Conservation (phyloP, 306 rosid species). For the Cucurbita maxima region DNA sequence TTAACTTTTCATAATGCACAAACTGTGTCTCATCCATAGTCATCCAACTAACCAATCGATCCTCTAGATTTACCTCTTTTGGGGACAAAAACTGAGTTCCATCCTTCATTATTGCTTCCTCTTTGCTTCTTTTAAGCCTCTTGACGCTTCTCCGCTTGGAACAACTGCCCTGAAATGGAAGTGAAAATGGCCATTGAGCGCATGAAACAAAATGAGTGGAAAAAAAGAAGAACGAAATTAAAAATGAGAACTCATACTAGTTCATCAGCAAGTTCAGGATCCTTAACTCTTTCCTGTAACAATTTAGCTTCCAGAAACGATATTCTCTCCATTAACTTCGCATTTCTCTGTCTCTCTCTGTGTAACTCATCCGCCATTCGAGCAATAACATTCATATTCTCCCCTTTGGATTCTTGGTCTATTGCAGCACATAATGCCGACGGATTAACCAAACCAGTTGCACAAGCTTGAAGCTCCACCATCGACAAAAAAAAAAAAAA, state of each 20-base stretch:
- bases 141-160: constrained; percentile 25
- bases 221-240: not conserved
- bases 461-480: constrained; percentile 56
- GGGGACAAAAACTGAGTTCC: too few species aligned
- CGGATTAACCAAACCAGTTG: constrained; percentile 37
- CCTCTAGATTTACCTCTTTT: constrained; percentile 3
- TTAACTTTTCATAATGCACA: constrained; percentile 23
- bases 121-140: constrained; percentile 37
- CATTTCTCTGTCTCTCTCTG: constrained; percentile 62
- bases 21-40: constrained; percentile 53
- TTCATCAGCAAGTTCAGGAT: constrained; percentile 14
- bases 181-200: not conserved
- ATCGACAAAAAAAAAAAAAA: constrained; percentile 5
- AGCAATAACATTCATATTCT: constrained; percentile 26
- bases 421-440: constrained; percentile 33
- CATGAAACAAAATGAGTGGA: not conserved
- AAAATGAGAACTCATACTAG: constrained; percentile 25
- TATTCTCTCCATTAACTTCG: constrained; percentile 54
- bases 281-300: constrained; percentile 25
- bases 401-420: constrained; percentile 46
- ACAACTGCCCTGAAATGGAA: constrained; percentile 29
- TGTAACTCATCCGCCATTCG: constrained; percentile 54
- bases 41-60: constrained; percentile 56
- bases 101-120: constrained; percentile 9
- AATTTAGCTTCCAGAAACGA: constrained; percentile 71